Percentiles rank a stretch among this genome's conserved stretches.
phyloP scores from a whole-genome alignment of 2,329 filamentous ascomycete species.

The Cladorrhinum sp. region DNA sequence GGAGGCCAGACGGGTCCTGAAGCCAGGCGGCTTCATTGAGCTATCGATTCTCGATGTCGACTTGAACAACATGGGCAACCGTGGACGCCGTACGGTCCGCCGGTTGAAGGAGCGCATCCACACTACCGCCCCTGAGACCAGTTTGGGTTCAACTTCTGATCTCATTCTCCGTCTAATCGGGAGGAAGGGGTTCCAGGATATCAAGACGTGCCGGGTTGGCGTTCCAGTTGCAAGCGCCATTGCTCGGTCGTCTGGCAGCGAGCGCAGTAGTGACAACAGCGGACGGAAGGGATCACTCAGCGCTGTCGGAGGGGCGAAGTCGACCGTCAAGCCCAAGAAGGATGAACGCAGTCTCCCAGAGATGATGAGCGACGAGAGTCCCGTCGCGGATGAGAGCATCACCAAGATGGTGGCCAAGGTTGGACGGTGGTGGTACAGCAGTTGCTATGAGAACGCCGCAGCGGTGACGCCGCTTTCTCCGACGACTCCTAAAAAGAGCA shows the following conservation, averaged over 20 bases:
- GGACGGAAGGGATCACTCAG: constrained; percentile 16
- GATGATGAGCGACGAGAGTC: constrained; percentile 68
- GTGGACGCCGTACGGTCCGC: constrained; percentile 65
- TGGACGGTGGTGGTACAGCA: constrained; percentile 93
- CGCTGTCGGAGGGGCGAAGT: constrained; percentile 30
- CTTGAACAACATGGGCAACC: constrained; percentile 76
- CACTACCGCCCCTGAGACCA: constrained; percentile 55
- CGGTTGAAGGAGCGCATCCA: constrained; percentile 70
- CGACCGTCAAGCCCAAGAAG: constrained; percentile 32
- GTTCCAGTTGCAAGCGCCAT: constrained; percentile 65
- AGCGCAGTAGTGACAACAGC: constrained; percentile 17
- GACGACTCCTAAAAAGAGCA: constrained; percentile 49
- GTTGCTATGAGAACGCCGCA: constrained; percentile 78
- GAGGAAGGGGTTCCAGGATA: constrained; percentile 64
- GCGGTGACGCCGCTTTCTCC: constrained; percentile 34
- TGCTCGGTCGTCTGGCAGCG: constrained; percentile 32
- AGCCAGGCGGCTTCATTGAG: constrained; percentile 77
- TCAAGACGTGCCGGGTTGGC: constrained; percentile 74
- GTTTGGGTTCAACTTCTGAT: constrained; percentile 58
- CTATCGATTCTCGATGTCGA: constrained; percentile 75
- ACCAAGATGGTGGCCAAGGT: constrained; percentile 90
- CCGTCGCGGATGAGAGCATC: constrained; percentile 76
- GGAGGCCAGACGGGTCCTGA: constrained; percentile 73
- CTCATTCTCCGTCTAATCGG: constrained; percentile 65
- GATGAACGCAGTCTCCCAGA: constrained; percentile 62